Evolutionary conservation across 768 basidiomycete species (phyloP).

Genomic region (Dioszegia aurantiaca): DNA sequence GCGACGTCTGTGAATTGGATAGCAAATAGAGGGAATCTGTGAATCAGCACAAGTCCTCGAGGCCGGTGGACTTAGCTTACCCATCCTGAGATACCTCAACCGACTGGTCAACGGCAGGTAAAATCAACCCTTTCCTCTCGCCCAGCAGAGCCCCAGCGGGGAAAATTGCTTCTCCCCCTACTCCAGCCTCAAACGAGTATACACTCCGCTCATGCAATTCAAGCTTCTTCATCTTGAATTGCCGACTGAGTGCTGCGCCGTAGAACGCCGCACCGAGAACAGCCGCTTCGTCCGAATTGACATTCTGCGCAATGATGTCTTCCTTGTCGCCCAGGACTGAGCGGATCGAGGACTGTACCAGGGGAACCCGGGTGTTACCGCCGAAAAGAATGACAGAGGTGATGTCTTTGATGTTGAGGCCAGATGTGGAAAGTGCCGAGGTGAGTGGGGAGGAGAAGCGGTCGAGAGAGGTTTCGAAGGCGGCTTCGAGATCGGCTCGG

Average conservation of each 20-base stretch:
- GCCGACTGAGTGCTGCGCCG: slow-evolving; percentile 79
- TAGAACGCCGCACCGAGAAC: slow-evolving; percentile 90
- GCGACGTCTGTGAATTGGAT: slow-evolving; percentile 69
- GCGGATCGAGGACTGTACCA: slow-evolving; percentile 81
- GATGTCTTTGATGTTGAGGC: slow-evolving; percentile 26
- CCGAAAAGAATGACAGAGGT: slow-evolving; percentile 86
- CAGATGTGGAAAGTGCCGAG: slow-evolving; percentile 25
- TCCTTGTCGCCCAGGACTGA: slow-evolving; percentile 74
- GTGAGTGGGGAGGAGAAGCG: slow-evolving; percentile 34
- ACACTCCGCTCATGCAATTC: slow-evolving; percentile 70
- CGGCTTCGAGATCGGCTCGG: slow-evolving; percentile 72
- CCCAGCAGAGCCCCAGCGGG: slow-evolving; percentile 71
- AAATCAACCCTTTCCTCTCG: slow-evolving; percentile 78
- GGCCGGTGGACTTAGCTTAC: no score
- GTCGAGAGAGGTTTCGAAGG: slow-evolving; percentile 29
- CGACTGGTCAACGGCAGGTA: slow-evolving; percentile 77
- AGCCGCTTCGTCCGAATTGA: slow-evolving; percentile 94
- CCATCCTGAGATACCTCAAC: slow-evolving; percentile 58
- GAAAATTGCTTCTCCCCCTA: slow-evolving; percentile 66
- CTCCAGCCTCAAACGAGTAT: slow-evolving; percentile 6
- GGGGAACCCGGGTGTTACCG: slow-evolving; percentile 82
- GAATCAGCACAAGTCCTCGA: no score
- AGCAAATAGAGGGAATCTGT: slow-evolving; percentile 59
- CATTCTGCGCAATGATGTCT: slow-evolving; percentile 79
- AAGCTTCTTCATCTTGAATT: slow-evolving; percentile 94